These are phyloP conservation scores for Oxytropis ochrocephala DNA, from an alignment of 306 rosid species.

Conservation along the genomic window DNA sequence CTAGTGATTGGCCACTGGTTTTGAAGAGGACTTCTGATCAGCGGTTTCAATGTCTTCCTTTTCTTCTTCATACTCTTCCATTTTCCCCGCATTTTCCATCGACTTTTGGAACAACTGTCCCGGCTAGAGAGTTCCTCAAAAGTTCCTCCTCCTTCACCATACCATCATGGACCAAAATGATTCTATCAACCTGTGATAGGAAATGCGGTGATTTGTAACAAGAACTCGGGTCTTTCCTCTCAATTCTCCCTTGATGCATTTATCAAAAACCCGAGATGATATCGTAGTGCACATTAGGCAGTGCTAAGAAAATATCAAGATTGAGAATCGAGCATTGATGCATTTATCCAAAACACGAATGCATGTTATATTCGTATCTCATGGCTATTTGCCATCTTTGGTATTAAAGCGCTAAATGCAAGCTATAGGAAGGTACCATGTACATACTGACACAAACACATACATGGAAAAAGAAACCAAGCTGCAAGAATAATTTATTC, in stretches of 20 bases:
- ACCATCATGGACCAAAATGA: constrained; percentile 71
- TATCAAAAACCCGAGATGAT: constrained; percentile 65
- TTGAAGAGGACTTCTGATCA: constrained; percentile 35
- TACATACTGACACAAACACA: neutral
- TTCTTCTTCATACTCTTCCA: constrained; percentile 65
- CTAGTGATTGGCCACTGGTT: constrained; percentile 38
- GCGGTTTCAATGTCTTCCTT: constrained; percentile 24
- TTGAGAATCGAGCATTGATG: neutral
- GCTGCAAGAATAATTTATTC: neutral
- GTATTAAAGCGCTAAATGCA: neutral
- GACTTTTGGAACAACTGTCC: constrained; percentile 73
- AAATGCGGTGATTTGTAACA: constrained; percentile 96
- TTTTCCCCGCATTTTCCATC: constrained; percentile 89
- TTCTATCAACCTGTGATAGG: constrained; percentile 85
- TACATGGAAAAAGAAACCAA: neutral
- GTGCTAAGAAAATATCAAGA: constrained; percentile 12
- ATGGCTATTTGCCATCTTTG: neutral
- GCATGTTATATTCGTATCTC: neutral
- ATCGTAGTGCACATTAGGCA: neutral
- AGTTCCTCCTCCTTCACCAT: constrained; percentile 70
- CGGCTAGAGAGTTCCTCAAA: constrained; percentile 73
- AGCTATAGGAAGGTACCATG: neutral
- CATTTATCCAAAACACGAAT: neutral
- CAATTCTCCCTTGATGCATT: constrained; percentile 82
- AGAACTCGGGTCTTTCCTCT: constrained; percentile 84